Evolutionary conservation across 805 yeast genomes (phyloP), one percentile per base, ranked within the genome.

Genomic region (Pichia nanzhaoensis): DNA sequence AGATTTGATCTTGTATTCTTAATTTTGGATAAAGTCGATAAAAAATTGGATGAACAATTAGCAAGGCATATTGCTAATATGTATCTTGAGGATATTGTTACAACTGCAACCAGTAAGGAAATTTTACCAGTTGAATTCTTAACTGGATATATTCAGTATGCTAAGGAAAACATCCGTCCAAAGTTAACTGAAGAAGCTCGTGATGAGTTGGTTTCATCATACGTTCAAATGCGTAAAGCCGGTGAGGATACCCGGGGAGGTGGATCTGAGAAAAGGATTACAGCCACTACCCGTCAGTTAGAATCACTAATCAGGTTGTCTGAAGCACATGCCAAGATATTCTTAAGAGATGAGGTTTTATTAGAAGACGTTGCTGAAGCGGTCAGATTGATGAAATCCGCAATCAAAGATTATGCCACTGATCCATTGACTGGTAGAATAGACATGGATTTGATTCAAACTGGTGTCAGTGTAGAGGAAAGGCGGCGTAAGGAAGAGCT

Each of bases 301-400:
- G 99, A 93, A 66, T 82, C 95, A 42, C 87, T 93, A 95, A 90
- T 91, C 53, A 80, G 99, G 59, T 71, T 93, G 42, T 66, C 95
- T 0, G 99, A 93, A 66, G 99, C 98, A 0, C 98, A 93, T 62
- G 99, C 99, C 1, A 90, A 89, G 66, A 86, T 93, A 95, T 79
- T 96, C 55, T 71, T 93, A 27, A 75, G 91, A 1, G 66, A 71
- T 1, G 60, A 55, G 0, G 99, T 93, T 5, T 83, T 81, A 44
- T 70, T 84, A 21, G 73, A 71, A 24, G 99, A 93, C 63, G 99
- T 93, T 5, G 73, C 74, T 49, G 99, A 93, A 62, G 95, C 98
- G 0, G 97, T 90, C 3, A 76, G 99, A 53, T 71, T 93, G 53
- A 93, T 91, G 60, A 81, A 84, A 55, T 78, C 95, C 3, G 99